Percentiles rank a stretch among this genome's conserved stretches.
These are phyloP conservation scores for Amanita inopinata DNA, from an alignment of 768 basidiomycete species.

Conservation along the genomic window DNA sequence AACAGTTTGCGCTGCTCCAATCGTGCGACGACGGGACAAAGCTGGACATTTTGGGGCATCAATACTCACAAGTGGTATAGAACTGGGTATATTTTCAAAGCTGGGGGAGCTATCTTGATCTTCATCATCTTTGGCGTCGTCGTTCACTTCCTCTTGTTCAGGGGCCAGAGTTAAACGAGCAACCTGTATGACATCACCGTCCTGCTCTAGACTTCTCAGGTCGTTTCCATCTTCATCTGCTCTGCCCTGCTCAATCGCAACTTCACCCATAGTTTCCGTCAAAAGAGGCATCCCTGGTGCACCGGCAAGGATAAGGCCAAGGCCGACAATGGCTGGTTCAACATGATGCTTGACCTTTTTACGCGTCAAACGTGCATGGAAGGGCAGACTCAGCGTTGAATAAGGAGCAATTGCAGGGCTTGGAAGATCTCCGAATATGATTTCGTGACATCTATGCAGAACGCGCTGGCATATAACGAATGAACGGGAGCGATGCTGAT, in stretches of 20 bases:
- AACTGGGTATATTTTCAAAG: constrained; percentile 20
- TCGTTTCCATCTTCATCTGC: constrained; percentile 49
- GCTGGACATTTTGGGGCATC: constrained; percentile 13
- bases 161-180: constrained; percentile 1
- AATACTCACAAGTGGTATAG: constrained; percentile 8
- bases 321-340: constrained; percentile 73
- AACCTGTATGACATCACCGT: constrained; percentile 30
- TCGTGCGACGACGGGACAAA: constrained; percentile 34
- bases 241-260: constrained; percentile 86
- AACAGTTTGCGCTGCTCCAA: constrained; percentile 61
- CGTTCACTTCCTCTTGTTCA: constrained; percentile 10
- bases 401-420: constrained; percentile 61
- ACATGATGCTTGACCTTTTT: constrained; percentile 65
- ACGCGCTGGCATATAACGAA: constrained; percentile 90
- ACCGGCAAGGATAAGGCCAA: constrained; percentile 74
- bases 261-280: constrained; percentile 64
- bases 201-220: constrained; percentile 36
- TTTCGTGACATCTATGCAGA: constrained; percentile 86
- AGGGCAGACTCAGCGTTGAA: constrained; percentile 41
- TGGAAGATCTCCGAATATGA: constrained; percentile 87
- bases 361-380: constrained; percentile 37
- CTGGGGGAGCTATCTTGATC: constrained; percentile 26
- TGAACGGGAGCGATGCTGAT: constrained; percentile 55
- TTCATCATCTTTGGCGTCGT: constrained; percentile 24
- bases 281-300: constrained; percentile 68